These are phyloP conservation scores for Yarrowia sp. DNA, from an alignment of 805 yeast genomes.

Conservation along the genomic window DNA sequence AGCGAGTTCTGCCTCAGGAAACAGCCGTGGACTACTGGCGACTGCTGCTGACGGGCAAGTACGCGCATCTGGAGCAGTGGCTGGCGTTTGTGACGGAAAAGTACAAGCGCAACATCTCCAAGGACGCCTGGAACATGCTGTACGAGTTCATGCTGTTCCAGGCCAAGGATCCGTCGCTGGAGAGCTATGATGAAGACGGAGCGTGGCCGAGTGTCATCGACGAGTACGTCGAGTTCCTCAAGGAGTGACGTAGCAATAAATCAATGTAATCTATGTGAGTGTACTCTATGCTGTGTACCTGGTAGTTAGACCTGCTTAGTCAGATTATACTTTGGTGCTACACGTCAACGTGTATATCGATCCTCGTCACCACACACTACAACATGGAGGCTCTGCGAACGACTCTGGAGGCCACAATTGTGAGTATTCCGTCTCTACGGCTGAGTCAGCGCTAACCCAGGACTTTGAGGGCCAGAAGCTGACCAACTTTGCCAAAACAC, in stretches of 20 bases:
- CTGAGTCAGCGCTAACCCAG: no score
- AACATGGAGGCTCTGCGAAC: conserved; percentile 20
- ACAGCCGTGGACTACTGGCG: conserved; percentile 77
- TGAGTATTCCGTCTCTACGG: no score
- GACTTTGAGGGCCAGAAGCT: conserved; percentile 27
- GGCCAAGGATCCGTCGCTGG: conserved; percentile 51
- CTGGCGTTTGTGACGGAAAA: conserved; percentile 48
- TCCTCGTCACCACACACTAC: background rate
- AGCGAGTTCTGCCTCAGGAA: conserved; percentile 55
- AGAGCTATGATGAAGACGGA: conserved; percentile 68
- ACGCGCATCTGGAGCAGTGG: conserved; percentile 48
- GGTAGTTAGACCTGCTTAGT: conserved; percentile 1
- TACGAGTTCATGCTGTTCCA: conserved; percentile 56
- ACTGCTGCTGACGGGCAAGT: conserved; percentile 53
- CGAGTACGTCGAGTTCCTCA: conserved; percentile 64
- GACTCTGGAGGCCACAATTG: conserved; percentile 26
- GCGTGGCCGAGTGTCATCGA: conserved; percentile 94
- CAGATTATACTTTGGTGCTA: conserved; percentile 11
- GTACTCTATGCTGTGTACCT: background rate
- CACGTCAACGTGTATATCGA: conserved; percentile 9
- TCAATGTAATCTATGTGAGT: background rate
- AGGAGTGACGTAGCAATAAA: background rate
- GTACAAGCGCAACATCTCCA: conserved; percentile 52
- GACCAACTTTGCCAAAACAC: conserved; percentile 4
- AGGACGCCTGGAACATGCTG: conserved; percentile 86